Percentiles rank a stretch among this genome's conserved stretches.
These are phyloP conservation scores for Eucalyptus dawsonii DNA, from an alignment of 345 rosid species.

Conservation along the genomic window DNA sequence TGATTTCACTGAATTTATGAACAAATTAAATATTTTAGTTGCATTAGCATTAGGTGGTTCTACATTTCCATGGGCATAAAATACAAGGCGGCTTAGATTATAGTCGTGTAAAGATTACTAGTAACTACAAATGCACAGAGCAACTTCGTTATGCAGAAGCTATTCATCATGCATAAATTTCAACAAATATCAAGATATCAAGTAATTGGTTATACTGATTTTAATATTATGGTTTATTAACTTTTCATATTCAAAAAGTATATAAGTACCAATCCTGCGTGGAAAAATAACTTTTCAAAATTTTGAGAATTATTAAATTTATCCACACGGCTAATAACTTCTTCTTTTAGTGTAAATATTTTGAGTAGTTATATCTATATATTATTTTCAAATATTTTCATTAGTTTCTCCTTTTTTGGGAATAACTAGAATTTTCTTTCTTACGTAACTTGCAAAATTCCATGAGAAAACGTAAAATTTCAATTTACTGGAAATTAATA, in stretches of 20 bases:
- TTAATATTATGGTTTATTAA: not conserved
- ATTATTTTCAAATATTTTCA: not conserved
- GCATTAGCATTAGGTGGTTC: not conserved
- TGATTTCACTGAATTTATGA: not conserved
- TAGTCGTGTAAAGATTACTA: not conserved
- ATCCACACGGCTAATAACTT: not conserved
- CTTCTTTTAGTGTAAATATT: not conserved
- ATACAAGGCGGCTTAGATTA: not conserved
- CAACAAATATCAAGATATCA: not conserved
- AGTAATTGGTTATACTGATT: not conserved
- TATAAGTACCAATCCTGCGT: fast-evolving
- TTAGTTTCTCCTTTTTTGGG: not conserved
- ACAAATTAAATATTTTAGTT: not conserved
- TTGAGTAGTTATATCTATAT: not conserved
- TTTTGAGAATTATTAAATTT: not conserved
- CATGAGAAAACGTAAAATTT: not conserved
- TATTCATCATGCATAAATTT: not conserved
- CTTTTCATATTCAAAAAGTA: not conserved
- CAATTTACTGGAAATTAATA: not conserved
- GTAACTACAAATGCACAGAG: too few relatives aligned
- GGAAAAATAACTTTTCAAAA: not conserved
- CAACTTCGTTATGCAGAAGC: not conserved
- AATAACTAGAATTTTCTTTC: not conserved
- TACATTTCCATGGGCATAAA: not conserved
- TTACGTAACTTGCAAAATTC: not conserved